Percentiles rank a stretch among this genome's conserved stretches.
These are phyloP conservation scores for Rhynchosporium graminicola DNA, from an alignment of 2,329 filamentous ascomycete genomes.

Conservation along the genomic window DNA sequence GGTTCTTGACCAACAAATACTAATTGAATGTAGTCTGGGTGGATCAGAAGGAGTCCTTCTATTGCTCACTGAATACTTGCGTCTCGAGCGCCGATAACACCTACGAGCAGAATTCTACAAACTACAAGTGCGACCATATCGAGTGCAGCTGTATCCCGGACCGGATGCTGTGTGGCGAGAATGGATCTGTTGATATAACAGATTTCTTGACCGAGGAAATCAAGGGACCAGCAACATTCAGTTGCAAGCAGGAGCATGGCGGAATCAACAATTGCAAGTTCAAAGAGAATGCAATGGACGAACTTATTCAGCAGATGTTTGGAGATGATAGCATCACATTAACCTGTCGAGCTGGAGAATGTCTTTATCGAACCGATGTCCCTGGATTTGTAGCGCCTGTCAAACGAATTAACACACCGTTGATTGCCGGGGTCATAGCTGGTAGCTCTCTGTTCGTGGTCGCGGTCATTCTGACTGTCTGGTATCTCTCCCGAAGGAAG, in stretches of 20 bases:
- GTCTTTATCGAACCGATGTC: conserved; percentile 87
- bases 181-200: conserved; percentile 86
- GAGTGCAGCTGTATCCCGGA: conserved; percentile 85
- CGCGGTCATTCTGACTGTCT: conserved; percentile 78
- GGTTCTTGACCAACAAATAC: conserved; percentile 13
- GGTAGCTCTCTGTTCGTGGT: conserved; percentile 84
- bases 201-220: conserved; percentile 85
- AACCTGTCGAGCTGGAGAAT: conserved; percentile 83
- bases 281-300: conserved; percentile 89
- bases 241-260: conserved; percentile 67
- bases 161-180: conserved; percentile 90
- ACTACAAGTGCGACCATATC: conserved; percentile 82
- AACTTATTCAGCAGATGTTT: conserved; percentile 84
- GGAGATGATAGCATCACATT: conserved; percentile 88
- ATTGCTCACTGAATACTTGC: conserved; percentile 85
- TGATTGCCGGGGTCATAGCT: conserved; percentile 93
- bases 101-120: conserved; percentile 74
- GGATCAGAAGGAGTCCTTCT: conserved; percentile 91
- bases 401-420: conserved; percentile 93
- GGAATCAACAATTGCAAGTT: conserved; percentile 72
- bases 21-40: conserved; percentile 75
- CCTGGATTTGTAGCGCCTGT: conserved; percentile 87
- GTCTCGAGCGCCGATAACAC: conserved; percentile 68
- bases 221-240: conserved; percentile 83
- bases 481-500: conserved; percentile 82